Percentiles rank a stretch among this genome's conserved stretches.
phyloP scores from a whole-genome alignment of 2,329 filamentous ascomycete genomes.

The Ophiosphaerella korrae region DNA sequence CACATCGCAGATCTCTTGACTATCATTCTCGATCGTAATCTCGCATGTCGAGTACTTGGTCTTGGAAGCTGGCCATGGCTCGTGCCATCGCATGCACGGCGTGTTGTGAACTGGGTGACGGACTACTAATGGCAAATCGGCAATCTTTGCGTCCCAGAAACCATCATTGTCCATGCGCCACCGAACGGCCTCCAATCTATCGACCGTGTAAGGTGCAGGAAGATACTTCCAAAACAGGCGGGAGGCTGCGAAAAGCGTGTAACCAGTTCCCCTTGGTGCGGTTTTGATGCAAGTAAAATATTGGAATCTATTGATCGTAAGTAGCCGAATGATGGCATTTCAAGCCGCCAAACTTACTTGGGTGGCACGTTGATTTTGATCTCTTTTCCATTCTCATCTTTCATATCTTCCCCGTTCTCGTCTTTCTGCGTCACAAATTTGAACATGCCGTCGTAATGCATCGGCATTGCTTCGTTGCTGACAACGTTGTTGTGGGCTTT shows the following conservation, averaged over 20 bases:
- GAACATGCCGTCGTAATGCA: slow-evolving; percentile 64
- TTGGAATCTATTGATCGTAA: too few relatives aligned
- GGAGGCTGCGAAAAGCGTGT: too few relatives aligned
- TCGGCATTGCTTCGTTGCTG: slow-evolving; percentile 58
- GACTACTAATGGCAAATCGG: too few relatives aligned
- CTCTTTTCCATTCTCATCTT: too few relatives aligned
- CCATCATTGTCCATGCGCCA: too few relatives aligned
- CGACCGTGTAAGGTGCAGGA: too few relatives aligned
- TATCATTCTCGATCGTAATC: slow-evolving; percentile 50
- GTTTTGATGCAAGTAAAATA: too few relatives aligned
- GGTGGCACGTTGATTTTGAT: slow-evolving; percentile 22
- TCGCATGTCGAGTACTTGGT: slow-evolving; percentile 57
- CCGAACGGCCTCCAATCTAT: too few relatives aligned
- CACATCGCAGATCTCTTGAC: slow-evolving; percentile 44
- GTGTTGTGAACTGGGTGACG: slow-evolving; percentile 49
- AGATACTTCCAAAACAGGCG: too few relatives aligned
- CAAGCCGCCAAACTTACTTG: slow-evolving; percentile 59
- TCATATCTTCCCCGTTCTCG: slow-evolving; percentile 19
- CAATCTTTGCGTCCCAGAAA: too few relatives aligned
- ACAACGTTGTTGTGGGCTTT: slow-evolving; percentile 59
- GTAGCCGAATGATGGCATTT: too few relatives aligned
- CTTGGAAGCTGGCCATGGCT: slow-evolving; percentile 59
- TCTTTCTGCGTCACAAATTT: slow-evolving; percentile 54
- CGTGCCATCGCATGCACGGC: slow-evolving; percentile 60
- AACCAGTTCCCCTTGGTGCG: too few relatives aligned